Evolutionary conservation across 2,329 filamentous ascomycete genomes (phyloP), one percentile per base, ranked within the genome.

Genomic region (Penicillium sp.): DNA sequence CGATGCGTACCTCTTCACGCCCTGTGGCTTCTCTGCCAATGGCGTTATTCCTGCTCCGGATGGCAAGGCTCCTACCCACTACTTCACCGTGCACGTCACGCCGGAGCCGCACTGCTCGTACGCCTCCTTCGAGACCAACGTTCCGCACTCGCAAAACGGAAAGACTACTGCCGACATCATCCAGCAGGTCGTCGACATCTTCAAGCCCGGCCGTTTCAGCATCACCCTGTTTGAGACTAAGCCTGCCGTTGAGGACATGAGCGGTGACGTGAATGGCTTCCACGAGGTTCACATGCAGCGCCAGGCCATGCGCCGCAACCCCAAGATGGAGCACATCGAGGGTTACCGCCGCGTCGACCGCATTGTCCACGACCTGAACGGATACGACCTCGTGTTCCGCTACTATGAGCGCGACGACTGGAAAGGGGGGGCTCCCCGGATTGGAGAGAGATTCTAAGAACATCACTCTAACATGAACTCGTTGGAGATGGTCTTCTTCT

Each of bases 71-170:
- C 80, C 84, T 4, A 89, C 86, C 42, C 92, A 98, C 79, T 99
- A 99, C 81, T 99, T 97, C 79, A 99, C 94, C 0, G 95, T 99
- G 25, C 95, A 99, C 73, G 95, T 99, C 66, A 99, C 95, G 0
- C 95, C 95, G 0, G 95, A 99, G 82, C 92, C 94, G 14, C 88
- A 96, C 71, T 99, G 94, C 82, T 97, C 93, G 5, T 99, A 96
- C 75, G 95, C 95, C 38, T 97, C 92, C 1, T 99, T 99, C 73
- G 95, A 99, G 82, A 98, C 95, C 67, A 99, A 98, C 69, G 94
- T 99, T 4, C 95, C 95, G 1, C 90, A 92, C 28, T 88, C 88
- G 5, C 92, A 96, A 79, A 91, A 87, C 58, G 93, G 93, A 15
- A 90, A 93, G 63, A 90, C 93, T 74, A 97, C 94, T 0, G 87